These are phyloP conservation scores for Dendrobium huoshanense DNA, from an alignment of 106 monocot species.

Conservation along the genomic window DNA sequence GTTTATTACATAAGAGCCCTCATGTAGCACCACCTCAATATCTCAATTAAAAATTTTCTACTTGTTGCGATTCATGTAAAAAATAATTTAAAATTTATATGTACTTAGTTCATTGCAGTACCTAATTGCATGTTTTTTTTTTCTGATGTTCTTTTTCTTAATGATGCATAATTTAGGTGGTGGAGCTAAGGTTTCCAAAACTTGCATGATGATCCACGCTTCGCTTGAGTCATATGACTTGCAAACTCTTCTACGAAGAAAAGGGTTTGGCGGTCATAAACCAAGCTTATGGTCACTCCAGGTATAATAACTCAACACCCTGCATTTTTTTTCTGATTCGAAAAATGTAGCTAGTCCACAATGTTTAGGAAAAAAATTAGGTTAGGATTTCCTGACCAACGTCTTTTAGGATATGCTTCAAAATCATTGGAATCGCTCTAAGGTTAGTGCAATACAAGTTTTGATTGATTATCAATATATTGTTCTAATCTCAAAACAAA, in stretches of 20 bases:
- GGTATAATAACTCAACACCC: constrained; percentile 31
- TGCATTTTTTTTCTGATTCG: neutral
- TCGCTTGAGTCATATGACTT: constrained; percentile 39
- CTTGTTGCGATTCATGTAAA: too few species aligned
- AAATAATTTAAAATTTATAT: too few species aligned
- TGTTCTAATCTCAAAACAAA: too few species aligned
- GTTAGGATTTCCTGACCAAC: too few species aligned
- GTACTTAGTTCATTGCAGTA: neutral
- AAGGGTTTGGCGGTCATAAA: constrained; percentile 65
- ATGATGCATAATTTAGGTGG: constrained; percentile 15
- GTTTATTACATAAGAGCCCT: neutral
- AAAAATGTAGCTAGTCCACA: neutral
- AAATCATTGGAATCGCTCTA: too few species aligned
- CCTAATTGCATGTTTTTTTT: neutral
- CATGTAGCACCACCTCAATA: neutral
- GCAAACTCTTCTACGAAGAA: constrained; percentile 26
- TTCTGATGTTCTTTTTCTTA: neutral
- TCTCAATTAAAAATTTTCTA: neutral
- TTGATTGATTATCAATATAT: too few species aligned
- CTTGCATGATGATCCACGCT: constrained; percentile 49
- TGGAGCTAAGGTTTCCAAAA: constrained; percentile 73
- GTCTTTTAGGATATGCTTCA: too few species aligned
- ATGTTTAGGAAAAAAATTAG: neutral
- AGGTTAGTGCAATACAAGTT: too few species aligned
- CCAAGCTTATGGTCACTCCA: constrained; percentile 86